These are phyloP conservation scores for Wickerhamomyces silvicola DNA, from an alignment of 805 yeast genomes.

Conservation along the genomic window DNA sequence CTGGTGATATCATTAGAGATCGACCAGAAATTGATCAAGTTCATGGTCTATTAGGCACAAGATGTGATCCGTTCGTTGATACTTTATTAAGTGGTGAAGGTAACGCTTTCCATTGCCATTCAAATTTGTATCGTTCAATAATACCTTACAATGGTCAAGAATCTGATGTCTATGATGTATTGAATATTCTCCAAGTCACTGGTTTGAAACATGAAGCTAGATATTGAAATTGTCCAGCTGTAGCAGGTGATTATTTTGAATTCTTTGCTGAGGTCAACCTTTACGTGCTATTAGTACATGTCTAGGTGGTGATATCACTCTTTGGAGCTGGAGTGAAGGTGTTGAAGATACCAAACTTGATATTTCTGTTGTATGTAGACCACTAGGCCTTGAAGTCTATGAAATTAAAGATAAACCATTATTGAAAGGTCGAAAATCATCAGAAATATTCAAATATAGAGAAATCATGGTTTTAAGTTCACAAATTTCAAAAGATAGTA, in stretches of 20 bases:
- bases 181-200: slow-evolving; percentile 58
- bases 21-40: slow-evolving; percentile 57
- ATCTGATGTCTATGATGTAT: slow-evolving; percentile 57
- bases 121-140: slow-evolving; percentile 54
- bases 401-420: slow-evolving; percentile 39
- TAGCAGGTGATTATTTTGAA: slow-evolving; percentile 53
- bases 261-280: slow-evolving; percentile 62
- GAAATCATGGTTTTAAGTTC: slow-evolving; percentile 44
- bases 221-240: slow-evolving; percentile 59
- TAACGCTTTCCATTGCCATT: slow-evolving; percentile 62
- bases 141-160: slow-evolving; percentile 57
- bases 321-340: slow-evolving; percentile 69
- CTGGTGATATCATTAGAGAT: slow-evolving; percentile 53
- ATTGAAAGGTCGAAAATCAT: slow-evolving; percentile 44
- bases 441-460: slow-evolving; percentile 43
- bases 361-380: slow-evolving; percentile 58
- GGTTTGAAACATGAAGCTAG: slow-evolving; percentile 56
- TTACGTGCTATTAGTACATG: slow-evolving; percentile 61
- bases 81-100: slow-evolving; percentile 57
- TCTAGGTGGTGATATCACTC: slow-evolving; percentile 64
- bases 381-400: slow-evolving; percentile 57
- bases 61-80: slow-evolving; percentile 68
- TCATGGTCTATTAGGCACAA: slow-evolving; percentile 60
- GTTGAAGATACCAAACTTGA: slow-evolving; percentile 37
- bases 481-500: slow-evolving; percentile 18